These are phyloP conservation scores for Termitomyces sp. DNA, from an alignment of 768 basidiomycete species.

Conservation along the genomic window DNA sequence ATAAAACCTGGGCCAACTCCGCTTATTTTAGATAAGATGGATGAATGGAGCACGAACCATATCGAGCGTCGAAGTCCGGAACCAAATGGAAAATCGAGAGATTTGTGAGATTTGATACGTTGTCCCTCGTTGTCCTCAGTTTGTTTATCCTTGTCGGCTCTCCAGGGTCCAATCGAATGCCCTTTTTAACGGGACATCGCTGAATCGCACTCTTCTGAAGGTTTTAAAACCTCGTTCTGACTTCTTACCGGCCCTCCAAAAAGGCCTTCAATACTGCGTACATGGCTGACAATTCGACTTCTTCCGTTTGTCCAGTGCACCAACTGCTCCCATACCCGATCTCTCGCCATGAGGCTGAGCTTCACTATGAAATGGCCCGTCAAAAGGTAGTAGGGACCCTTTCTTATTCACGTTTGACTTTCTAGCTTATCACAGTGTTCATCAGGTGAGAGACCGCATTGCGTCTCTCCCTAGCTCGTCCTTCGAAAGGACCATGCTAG, in stretches of 20 bases:
- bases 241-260: neutral
- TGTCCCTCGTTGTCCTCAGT: neutral
- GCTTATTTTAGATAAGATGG: constrained; percentile 9
- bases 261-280: neutral
- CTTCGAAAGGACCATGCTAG: constrained; percentile 15
- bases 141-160: constrained; percentile 2
- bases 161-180: constrained; percentile 12
- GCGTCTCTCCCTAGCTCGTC: constrained; percentile 1
- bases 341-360: constrained; percentile 9
- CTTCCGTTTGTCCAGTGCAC: neutral
- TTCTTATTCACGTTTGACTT: neutral
- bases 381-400: constrained; percentile 4
- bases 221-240: neutral
- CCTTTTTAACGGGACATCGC: neutral
- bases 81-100: constrained; percentile 5
- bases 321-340: neutral
- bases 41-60: constrained; percentile 9
- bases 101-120: constrained; percentile 1
- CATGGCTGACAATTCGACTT: neutral
- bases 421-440: neutral
- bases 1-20: neutral
- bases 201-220: constrained; percentile 1
- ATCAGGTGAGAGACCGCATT: constrained; percentile 2
- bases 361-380: constrained; percentile 10
- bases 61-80: constrained; percentile 7